Evolutionary conservation across 345 rosid genomes (phyloP), one percentile per base, ranked within the genome.

Genomic region (Nasturtium officinale): DNA sequence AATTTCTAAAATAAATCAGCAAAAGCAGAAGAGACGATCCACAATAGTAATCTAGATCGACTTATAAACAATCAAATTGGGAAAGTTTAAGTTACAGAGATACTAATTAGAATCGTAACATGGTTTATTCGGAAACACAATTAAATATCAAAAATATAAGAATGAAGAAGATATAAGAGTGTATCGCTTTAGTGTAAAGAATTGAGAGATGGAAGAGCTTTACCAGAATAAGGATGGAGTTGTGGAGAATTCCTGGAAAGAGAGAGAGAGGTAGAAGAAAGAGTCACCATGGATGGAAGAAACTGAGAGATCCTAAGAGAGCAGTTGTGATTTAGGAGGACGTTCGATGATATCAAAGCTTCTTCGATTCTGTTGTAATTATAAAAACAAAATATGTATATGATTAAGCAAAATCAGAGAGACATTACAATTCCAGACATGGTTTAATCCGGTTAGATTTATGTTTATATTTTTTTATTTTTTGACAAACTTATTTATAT

Each of bases 221-320:
- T 81, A 87, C 90, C 84, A 20, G 80, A 63, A 15, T 86, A 74
- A 8, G 75, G 73, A 16, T 71, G 80, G 64, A 74, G 54, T 21
- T 53, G 54, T n/a, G 40, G 60, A 50, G 79, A 69, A 69, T 64
- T 80, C 48, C 46, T 80, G 47, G 90, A 54, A 6, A 84, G 62
- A 74, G 83, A 81, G 83, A 85, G 73, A 46, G 89, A 78, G 65
- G 70, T 82, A 15, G 89, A 81, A 15, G 90, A 81, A 51, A 87
- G 62, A n/a, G 89, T 13, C 35, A 81, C 78, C 93, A 85, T 85
- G 40, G 60, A 76, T 66, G 61, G 63, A 56, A 50, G 66, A 54
- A 65, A 54, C n/a, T 54, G 43, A 43, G 56, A 50, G 74, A 72
- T 26, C 69, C 45, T 54, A 12, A 35, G 20, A 57, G 20, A 57